Percentiles rank a stretch among this genome's conserved stretches.
phyloP scores from a whole-genome alignment of 441 rosid species.

The Populus hybrid region DNA sequence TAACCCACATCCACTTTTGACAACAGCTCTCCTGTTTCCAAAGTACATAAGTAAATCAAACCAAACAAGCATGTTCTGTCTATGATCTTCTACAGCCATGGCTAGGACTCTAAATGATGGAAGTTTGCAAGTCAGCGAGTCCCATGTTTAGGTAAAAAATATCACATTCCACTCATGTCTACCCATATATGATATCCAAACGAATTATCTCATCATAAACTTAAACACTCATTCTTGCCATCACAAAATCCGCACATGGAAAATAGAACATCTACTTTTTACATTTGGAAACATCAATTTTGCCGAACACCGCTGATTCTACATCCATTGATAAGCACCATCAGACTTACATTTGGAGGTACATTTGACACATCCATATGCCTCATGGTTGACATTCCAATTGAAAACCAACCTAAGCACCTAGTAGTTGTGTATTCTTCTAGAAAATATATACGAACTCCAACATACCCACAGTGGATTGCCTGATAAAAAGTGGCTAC shows the following conservation, averaged over 20 bases:
- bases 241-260: no score
- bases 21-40: background rate
- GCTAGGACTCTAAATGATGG: background rate
- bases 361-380: background rate
- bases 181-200: background rate
- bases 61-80: background rate
- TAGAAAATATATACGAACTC: background rate
- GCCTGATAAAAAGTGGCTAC: background rate
- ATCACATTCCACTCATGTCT: background rate
- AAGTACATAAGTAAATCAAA: background rate
- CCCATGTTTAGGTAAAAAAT: background rate
- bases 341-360: background rate
- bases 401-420: background rate
- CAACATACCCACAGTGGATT: background rate
- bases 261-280: no score
- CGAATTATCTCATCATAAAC: background rate
- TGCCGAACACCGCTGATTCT: background rate
- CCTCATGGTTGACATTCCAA: background rate
- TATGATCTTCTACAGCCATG: background rate
- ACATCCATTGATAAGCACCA: background rate
- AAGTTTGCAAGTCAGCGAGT: background rate
- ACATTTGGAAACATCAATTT: background rate
- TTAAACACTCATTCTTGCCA: background rate
- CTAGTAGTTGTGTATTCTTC: background rate
- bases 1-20: background rate